These are phyloP conservation scores for Platanthera zijinensis DNA, from an alignment of 106 monocot species.

Conservation along the genomic window DNA sequence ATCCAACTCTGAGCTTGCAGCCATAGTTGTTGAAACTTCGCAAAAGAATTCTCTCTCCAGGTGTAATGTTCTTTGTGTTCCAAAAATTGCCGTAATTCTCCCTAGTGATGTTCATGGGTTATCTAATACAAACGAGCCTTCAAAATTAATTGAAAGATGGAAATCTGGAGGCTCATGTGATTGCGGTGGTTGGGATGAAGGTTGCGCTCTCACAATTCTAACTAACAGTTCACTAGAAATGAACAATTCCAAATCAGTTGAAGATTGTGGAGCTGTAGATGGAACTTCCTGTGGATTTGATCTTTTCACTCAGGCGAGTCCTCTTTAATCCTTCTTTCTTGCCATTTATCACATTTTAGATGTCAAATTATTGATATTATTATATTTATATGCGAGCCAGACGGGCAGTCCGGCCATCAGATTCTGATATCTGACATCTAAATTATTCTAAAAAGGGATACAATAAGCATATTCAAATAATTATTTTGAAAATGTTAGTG, in stretches of 20 bases:
- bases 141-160: conserved; percentile 76
- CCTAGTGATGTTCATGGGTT: conserved; percentile 60
- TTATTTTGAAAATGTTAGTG: no score
- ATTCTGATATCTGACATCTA: no score
- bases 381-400: no score
- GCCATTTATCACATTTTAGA: no score
- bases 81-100: conserved; percentile 42
- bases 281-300: conserved; percentile 26
- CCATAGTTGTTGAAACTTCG: conserved; percentile 35
- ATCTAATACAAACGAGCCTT: conserved; percentile 38
- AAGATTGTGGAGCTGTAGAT: conserved; percentile 11
- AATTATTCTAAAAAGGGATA: no score
- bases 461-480: no score
- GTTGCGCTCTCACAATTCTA: conserved; percentile 58
- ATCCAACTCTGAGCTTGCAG: conserved; percentile 42
- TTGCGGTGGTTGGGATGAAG: conserved; percentile 98
- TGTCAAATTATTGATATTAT: no score
- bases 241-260: conserved; percentile 4
- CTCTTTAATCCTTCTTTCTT: neutral
- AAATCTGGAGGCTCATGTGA: conserved; percentile 81
- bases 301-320: conserved; percentile 55
- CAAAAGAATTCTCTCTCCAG: neutral
- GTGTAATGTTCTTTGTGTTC: neutral
- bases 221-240: conserved; percentile 15
- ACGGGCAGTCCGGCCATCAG: no score